phyloP scores from a whole-genome alignment of 345 rosid species.

The Orychophragmus violaceus region DNA sequence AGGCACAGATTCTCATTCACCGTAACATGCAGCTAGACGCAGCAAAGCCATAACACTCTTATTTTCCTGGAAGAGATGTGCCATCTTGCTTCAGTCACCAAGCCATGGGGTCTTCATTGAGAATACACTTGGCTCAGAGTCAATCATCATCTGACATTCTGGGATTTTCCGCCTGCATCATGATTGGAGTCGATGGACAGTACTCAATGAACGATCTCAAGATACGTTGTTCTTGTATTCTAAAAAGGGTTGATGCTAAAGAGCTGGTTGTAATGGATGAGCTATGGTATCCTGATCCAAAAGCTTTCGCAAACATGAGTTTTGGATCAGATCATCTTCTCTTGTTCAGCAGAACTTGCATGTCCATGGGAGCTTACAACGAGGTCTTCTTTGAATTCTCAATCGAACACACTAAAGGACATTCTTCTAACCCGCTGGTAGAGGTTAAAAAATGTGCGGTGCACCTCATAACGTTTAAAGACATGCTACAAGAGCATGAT shows the following conservation, averaged over 20 bases:
- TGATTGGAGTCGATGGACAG: slow-evolving; percentile 22
- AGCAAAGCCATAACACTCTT: slow-evolving; percentile 18
- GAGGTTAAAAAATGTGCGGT: slow-evolving; percentile 21
- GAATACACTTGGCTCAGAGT: slow-evolving; percentile 19
- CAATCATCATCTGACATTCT: slow-evolving; percentile 2
- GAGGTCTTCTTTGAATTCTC: slow-evolving; percentile 14
- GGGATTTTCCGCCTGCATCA: slow-evolving; percentile 23
- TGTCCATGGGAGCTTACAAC: slow-evolving; percentile 10
- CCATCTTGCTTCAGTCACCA: slow-evolving; percentile 18
- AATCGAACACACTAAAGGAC: slow-evolving; percentile 8
- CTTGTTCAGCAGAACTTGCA: slow-evolving; percentile 26
- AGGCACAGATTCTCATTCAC: slow-evolving; percentile 15
- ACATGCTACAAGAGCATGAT: slow-evolving; percentile 19
- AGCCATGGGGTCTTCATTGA: slow-evolving; percentile 14
- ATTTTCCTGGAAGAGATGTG: slow-evolving; percentile 27
- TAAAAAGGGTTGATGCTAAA: not conserved
- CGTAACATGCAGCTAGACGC: slow-evolving; percentile 19
- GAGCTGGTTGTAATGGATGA: slow-evolving; percentile 24
- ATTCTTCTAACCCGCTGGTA: slow-evolving; percentile 3
- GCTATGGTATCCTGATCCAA: slow-evolving; percentile 30
- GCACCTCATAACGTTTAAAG: slow-evolving; percentile 18
- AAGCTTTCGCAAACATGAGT: slow-evolving; percentile 14
- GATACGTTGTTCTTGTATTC: slow-evolving; percentile 18
- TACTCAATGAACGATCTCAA: slow-evolving; percentile 19
- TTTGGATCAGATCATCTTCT: slow-evolving; percentile 27